phyloP scores from a whole-genome alignment of 805 yeast species.

The Cyberlindnera misumaiensis region DNA sequence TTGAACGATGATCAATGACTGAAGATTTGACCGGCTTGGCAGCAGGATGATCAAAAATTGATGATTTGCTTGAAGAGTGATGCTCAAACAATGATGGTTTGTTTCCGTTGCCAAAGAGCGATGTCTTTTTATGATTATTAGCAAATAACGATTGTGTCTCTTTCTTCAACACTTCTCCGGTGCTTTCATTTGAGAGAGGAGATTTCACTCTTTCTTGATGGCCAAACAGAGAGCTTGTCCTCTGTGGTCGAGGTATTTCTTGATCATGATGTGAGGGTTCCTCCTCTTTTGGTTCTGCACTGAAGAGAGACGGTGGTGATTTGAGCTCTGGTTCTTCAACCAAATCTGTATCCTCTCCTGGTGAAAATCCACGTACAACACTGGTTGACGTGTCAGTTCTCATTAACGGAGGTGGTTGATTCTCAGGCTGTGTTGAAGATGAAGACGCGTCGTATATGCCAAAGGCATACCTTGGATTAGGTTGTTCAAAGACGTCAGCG shows the following conservation, averaged over 20 bases:
- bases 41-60: conserved; percentile 2
- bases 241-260: background rate
- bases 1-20: conserved; percentile 9
- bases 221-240: background rate
- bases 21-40: background rate
- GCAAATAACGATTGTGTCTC: conserved; percentile 7
- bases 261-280: background rate
- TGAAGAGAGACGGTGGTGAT: background rate
- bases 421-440: conserved; percentile 1
- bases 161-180: conserved; percentile 7
- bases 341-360: conserved; percentile 5
- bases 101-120: conserved; percentile 3
- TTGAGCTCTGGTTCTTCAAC: too few relatives aligned
- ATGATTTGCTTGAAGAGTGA: conserved; percentile 1
- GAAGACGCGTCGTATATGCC: conserved; percentile 14
- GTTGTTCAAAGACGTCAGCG: conserved; percentile 23
- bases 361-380: conserved; percentile 22
- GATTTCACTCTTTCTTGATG: conserved; percentile 16
- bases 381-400: conserved; percentile 24
- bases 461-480: conserved; percentile 25
- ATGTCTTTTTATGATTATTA: conserved; percentile 3
- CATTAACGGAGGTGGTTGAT: conserved; percentile 9
- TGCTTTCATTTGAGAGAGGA: conserved; percentile 20
- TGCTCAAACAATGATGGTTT: too few relatives aligned
- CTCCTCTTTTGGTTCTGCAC: background rate